These are phyloP conservation scores for Colletotrichum sp. DNA, from an alignment of 2,329 filamentous ascomycete species.

Conservation along the genomic window DNA sequence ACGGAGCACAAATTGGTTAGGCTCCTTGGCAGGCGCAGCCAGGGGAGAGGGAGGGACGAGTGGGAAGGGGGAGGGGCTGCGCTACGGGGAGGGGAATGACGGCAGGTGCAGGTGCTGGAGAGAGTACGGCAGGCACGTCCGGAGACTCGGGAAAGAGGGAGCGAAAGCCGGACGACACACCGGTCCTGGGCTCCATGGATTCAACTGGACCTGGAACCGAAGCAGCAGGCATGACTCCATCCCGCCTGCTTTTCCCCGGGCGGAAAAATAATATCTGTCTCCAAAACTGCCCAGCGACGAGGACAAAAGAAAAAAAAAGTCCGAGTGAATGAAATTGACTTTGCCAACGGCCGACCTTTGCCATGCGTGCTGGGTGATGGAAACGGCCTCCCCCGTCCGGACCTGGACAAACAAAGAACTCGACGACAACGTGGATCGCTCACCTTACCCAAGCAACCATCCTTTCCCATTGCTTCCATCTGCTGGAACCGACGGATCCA, in stretches of 20 bases:
- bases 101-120: neutral
- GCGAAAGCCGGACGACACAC: neutral
- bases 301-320: neutral
- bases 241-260: neutral
- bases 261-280: neutral
- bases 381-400: neutral
- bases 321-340: neutral
- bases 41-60: neutral
- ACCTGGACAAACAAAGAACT: neutral
- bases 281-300: neutral
- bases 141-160: constrained; percentile 11
- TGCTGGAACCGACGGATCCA: neutral
- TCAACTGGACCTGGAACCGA: neutral
- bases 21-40: neutral
- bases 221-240: neutral
- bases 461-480: neutral
- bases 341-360: neutral
- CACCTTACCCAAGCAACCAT: neutral
- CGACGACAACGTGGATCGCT: neutral
- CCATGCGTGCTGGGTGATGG: neutral
- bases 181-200: neutral
- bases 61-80: neutral
- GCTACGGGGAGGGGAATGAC: neutral
- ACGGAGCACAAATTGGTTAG: constrained; percentile 3
- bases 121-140: neutral